Conservation (phyloP, 1,284 basidiomycete genomes). For the Boletus nobilissimus region DNA sequence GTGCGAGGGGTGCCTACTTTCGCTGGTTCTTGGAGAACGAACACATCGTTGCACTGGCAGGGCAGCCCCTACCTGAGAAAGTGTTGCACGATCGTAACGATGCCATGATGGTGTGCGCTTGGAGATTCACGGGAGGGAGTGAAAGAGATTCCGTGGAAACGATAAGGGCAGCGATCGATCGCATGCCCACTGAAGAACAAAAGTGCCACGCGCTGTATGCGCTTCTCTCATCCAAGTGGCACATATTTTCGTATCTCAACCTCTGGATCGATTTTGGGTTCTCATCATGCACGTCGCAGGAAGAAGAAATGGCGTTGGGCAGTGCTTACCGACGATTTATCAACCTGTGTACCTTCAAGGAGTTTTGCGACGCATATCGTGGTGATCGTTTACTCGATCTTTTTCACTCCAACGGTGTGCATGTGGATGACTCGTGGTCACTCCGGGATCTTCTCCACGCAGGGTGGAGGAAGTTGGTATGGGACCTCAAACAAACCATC, state of each 20-base stretch:
- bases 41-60: slow-evolving; percentile 8
- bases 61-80: not conserved
- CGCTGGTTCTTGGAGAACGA: slow-evolving; percentile 17
- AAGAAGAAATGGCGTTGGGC: slow-evolving; percentile 1
- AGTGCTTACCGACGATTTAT: not conserved
- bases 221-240: slow-evolving; percentile 13
- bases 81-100: not conserved
- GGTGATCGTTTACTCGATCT: not conserved
- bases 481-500: slow-evolving; percentile 9
- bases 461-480: not conserved
- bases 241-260: not conserved
- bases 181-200: not conserved
- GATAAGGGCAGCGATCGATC: not conserved
- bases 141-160: not conserved
- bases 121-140: slow-evolving; percentile 16
- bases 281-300: slow-evolving; percentile 7
- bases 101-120: slow-evolving; percentile 4
- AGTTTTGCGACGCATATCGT: slow-evolving; percentile 14
- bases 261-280: slow-evolving; percentile 19
- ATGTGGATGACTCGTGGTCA: not conserved
- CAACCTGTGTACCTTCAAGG: not conserved
- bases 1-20: slow-evolving; percentile 1
- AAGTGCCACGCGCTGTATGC: not conserved
- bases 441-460: slow-evolving; percentile 8
- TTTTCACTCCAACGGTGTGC: slow-evolving; percentile 13